phyloP scores from a whole-genome alignment of 2,329 filamentous ascomycete genomes.

The Clarireedia sp. region DNA sequence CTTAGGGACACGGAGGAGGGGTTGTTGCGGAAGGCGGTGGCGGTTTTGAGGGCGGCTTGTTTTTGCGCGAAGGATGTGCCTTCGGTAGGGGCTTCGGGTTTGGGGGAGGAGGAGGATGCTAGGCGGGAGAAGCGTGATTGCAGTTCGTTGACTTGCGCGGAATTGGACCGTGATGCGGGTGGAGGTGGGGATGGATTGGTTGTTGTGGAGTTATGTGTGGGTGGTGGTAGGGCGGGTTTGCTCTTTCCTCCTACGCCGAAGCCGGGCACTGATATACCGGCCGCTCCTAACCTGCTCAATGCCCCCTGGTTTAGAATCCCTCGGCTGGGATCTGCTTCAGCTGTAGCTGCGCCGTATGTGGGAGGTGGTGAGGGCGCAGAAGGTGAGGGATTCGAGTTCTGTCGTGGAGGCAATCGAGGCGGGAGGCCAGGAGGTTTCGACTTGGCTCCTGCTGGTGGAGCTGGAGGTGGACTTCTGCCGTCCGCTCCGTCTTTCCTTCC shows the following conservation, averaged over 20 bases:
- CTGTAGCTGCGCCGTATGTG: conserved; percentile 17
- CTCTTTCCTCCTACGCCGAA: conserved; percentile 46
- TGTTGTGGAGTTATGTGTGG: neutral
- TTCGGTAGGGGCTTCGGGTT: conserved; percentile 27
- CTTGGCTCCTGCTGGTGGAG: conserved; percentile 13
- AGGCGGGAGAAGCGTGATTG: conserved; percentile 30
- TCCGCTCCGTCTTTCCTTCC: conserved; percentile 31
- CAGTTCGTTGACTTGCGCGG: conserved; percentile 27
- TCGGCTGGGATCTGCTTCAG: conserved; percentile 26
- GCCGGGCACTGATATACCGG: conserved; percentile 58
- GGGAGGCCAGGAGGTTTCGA: conserved; percentile 39
- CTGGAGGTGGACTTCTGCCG: conserved; percentile 20
- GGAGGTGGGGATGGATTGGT: conserved; percentile 14
- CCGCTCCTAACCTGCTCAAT: conserved; percentile 47
- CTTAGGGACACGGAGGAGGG: conserved; percentile 43
- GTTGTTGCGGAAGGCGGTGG: conserved; percentile 41
- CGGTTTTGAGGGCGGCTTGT: conserved; percentile 45
- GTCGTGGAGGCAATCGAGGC: conserved; percentile 47
- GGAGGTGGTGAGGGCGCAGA: conserved; percentile 36
- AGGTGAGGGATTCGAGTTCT: conserved; percentile 31
- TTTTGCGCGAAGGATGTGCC: conserved; percentile 48
- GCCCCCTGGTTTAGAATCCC: conserved; percentile 36
- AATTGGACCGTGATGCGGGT: conserved; percentile 10
- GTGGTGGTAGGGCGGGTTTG: conserved; percentile 29
- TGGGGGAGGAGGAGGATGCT: conserved; percentile 22